Evolutionary conservation across 257 asterid genomes (phyloP).

Genomic region (Plantago major): DNA sequence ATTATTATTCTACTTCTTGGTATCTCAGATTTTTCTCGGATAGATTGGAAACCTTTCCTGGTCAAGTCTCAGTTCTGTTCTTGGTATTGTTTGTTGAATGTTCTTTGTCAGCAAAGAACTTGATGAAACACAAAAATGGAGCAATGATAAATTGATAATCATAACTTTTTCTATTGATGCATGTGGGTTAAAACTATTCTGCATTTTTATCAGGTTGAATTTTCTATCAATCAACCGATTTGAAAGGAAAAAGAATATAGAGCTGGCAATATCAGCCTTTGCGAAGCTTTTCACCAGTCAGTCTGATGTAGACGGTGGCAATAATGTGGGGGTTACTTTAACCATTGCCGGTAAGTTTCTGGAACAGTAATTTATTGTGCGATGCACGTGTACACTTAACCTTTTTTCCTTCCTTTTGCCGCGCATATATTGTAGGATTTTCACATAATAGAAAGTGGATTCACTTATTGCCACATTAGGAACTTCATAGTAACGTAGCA

Average conservation of each 20-base stretch:
- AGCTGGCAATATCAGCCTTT: constrained; percentile 86
- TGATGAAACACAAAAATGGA: not conserved
- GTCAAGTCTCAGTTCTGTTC: not conserved
- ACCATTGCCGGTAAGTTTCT: constrained; percentile 60
- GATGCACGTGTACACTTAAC: not conserved
- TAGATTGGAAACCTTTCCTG: constrained; percentile 15
- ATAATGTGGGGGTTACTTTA: constrained; percentile 47
- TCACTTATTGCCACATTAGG: not conserved
- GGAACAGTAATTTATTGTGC: not conserved
- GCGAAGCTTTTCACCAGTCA: constrained; percentile 50
- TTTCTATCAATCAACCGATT: constrained; percentile 96
- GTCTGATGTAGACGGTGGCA: constrained; percentile 31
- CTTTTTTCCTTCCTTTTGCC: not conserved
- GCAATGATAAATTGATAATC: not conserved
- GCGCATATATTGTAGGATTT: not conserved
- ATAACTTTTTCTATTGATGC: not conserved
- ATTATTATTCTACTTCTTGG: constrained; percentile 26
- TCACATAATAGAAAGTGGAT: not conserved
- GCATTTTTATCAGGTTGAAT: constrained; percentile 46
- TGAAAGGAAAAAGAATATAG: constrained; percentile 91
- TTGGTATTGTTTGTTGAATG: not conserved
- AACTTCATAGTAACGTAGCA: not conserved
- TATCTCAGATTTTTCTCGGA: constrained; percentile 28
- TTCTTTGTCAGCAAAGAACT: constrained; percentile 2
- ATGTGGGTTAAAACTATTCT: constrained; percentile 4